Percentiles rank a stretch among this genome's conserved stretches.
phyloP scores from a whole-genome alignment of 495 filamentous ascomycete genomes.

The Thozetella sp. region DNA sequence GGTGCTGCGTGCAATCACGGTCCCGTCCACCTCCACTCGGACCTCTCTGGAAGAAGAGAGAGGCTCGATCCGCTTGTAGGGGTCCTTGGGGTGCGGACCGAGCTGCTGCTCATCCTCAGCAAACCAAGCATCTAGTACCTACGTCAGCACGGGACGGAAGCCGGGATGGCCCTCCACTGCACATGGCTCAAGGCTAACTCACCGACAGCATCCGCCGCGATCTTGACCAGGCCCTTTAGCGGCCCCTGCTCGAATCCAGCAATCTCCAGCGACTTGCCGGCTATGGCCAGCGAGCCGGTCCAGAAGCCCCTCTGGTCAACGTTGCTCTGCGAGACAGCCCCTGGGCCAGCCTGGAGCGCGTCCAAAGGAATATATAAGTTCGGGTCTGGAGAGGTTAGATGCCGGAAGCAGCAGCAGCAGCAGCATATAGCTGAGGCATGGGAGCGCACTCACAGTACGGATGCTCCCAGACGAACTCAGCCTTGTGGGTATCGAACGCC shows the following conservation, averaged over 20 bases:
- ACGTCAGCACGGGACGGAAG: not conserved
- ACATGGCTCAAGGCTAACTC: slow-evolving; percentile 5
- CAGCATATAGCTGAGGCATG: not conserved
- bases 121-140: slow-evolving; percentile 52
- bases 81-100: slow-evolving; percentile 61
- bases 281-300: slow-evolving; percentile 6
- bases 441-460: slow-evolving; percentile 10
- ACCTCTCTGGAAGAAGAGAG: slow-evolving; percentile 49
- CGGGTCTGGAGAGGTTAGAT: slow-evolving; percentile 14
- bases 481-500: slow-evolving; percentile 25
- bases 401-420: not conserved
- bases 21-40: slow-evolving; percentile 46
- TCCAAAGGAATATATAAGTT: slow-evolving; percentile 21
- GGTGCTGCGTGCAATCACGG: slow-evolving; percentile 40
- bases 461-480: slow-evolving; percentile 27
- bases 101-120: slow-evolving; percentile 59
- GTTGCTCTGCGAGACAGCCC: not conserved
- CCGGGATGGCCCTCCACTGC: too few relatives aligned
- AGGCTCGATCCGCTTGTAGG: slow-evolving; percentile 61
- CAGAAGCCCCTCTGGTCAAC: slow-evolving; percentile 10
- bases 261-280: slow-evolving; percentile 9
- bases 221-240: slow-evolving; percentile 27
- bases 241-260: slow-evolving; percentile 10
- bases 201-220: slow-evolving; percentile 21
- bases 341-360: slow-evolving; percentile 11